These are phyloP conservation scores for Lojkania enalia DNA, from an alignment of 2,329 filamentous ascomycete genomes.

Conservation along the genomic window DNA sequence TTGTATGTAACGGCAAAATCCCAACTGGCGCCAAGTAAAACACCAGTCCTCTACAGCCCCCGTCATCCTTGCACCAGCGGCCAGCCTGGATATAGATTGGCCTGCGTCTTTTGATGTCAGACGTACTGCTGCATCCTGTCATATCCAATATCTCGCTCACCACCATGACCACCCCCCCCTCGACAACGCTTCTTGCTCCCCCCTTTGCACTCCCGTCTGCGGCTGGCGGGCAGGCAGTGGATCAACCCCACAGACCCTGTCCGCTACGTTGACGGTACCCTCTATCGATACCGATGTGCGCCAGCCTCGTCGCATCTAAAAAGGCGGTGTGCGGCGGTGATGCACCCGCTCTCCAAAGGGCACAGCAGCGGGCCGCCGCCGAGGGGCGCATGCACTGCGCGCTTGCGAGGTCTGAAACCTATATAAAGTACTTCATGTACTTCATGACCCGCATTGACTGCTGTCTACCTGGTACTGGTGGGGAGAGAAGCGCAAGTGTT, in stretches of 20 bases:
- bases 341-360: constrained; percentile 11
- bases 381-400: neutral
- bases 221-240: neutral
- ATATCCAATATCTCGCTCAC: constrained; percentile 22
- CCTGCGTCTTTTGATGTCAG: constrained; percentile 17
- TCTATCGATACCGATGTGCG: constrained; percentile 36
- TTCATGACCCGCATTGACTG: too few species aligned
- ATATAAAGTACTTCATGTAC: too few species aligned
- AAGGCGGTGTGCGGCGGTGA: constrained; percentile 35
- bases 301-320: constrained; percentile 24
- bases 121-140: constrained; percentile 17
- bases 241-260: constrained; percentile 22
- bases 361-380: constrained; percentile 26
- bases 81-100: constrained; percentile 26
- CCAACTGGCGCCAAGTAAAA: constrained; percentile 35
- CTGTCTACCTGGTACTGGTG: too few species aligned
- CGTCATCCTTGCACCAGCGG: constrained; percentile 26
- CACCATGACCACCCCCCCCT: neutral
- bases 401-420: too few species aligned
- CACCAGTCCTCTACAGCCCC: constrained; percentile 21
- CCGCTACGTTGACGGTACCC: constrained; percentile 27
- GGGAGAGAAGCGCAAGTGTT: too few species aligned
- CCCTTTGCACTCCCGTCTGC: constrained; percentile 7
- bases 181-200: constrained; percentile 22
- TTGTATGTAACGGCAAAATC: constrained; percentile 16